Base-by-base conservation (phyloP, 441 rosid species). In the Melastoma candidum region DNA sequence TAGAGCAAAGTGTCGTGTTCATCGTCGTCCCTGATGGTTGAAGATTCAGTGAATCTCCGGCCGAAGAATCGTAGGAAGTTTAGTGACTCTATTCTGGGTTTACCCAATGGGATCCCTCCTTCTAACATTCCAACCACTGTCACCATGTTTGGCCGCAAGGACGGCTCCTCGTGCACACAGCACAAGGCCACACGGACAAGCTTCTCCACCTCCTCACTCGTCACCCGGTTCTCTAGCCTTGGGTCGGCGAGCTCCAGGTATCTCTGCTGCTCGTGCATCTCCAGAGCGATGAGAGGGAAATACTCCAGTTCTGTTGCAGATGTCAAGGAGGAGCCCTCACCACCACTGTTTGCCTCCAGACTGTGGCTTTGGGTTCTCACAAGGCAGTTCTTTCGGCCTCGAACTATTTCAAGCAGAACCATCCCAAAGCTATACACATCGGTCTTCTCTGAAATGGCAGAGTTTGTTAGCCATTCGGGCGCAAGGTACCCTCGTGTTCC, bases 401-500 rank as follows among this genome's bases (percentile, higher is more conserved):
- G 87, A n/a, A 90, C 86, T 59, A 90, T 60, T 64, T 87, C 96
- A 13, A 90, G 83, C 63, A 90, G 66, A 32, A 90, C 97, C 97
- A 90, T 90, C 51, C 98, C 96, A 12, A 62, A 90, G 65, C 98
- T 90, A 63, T 90, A 90, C 12, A 90, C 95, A 53, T 90, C 96
- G 8, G 93, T 79, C 71, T 90, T 90, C 60, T 83, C 97, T 0
- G 93, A 78, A 46, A 87, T 87, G 0, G 95, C 86, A 0, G 93
- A 60, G 73, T 74, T 85, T 0, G 95, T 90, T 11, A 90, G 78
- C 97, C 97, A 90, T 75, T 90, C 97, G 1, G 97, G 97, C 17
- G 97, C 97, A 48, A 90, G 85, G 54, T 90, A 90, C 47, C 98
- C 98, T n/a, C 96, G 86, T 3, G 98, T 87, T 44, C 98, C 98